These are phyloP conservation scores for Andrographis paniculata DNA, from an alignment of 305 asterid genomes.

Conservation along the genomic window DNA sequence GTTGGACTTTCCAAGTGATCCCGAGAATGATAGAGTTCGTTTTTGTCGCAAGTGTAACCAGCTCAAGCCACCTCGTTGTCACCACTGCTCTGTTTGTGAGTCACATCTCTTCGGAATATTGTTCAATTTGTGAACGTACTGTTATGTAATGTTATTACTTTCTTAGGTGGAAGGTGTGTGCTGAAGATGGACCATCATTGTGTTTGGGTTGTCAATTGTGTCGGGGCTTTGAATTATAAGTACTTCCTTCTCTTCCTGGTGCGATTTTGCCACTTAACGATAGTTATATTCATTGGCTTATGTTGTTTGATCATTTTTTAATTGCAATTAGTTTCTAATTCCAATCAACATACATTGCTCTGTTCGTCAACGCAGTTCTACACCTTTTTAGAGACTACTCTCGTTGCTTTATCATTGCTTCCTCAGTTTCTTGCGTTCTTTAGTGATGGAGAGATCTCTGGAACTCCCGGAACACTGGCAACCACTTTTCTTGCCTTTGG, in stretches of 20 bases:
- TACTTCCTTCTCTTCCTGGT: slow-evolving; percentile 98
- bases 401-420: slow-evolving; percentile 67
- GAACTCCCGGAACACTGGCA: slow-evolving; percentile 89
- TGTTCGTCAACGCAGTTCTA: slow-evolving; percentile 59
- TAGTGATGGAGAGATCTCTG: slow-evolving; percentile 89
- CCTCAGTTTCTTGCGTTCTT: slow-evolving; percentile 87
- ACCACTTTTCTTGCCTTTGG: slow-evolving; percentile 95
- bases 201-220: slow-evolving; percentile 99
- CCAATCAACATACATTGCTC: too few relatives aligned
- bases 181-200: slow-evolving; percentile 99
- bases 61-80: slow-evolving; percentile 97
- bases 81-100: slow-evolving; percentile 99
- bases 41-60: slow-evolving; percentile 92
- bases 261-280: slow-evolving; percentile 15
- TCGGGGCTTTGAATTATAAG: slow-evolving; percentile 96
- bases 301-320: slow-evolving; percentile 1
- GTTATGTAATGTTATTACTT: slow-evolving; percentile 21
- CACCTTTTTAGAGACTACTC: slow-evolving; percentile 84
- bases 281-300: slow-evolving; percentile 14
- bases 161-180: slow-evolving; percentile 92
- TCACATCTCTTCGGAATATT: slow-evolving; percentile 20
- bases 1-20: slow-evolving; percentile 46
- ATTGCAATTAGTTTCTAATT: background rate
- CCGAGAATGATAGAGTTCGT: slow-evolving; percentile 49
- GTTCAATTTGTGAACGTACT: slow-evolving; percentile 2